Evolutionary conservation across 2,329 filamentous ascomycete genomes (phyloP), one percentile per base, ranked within the genome.

Genomic region (Diaporthe sp.): DNA sequence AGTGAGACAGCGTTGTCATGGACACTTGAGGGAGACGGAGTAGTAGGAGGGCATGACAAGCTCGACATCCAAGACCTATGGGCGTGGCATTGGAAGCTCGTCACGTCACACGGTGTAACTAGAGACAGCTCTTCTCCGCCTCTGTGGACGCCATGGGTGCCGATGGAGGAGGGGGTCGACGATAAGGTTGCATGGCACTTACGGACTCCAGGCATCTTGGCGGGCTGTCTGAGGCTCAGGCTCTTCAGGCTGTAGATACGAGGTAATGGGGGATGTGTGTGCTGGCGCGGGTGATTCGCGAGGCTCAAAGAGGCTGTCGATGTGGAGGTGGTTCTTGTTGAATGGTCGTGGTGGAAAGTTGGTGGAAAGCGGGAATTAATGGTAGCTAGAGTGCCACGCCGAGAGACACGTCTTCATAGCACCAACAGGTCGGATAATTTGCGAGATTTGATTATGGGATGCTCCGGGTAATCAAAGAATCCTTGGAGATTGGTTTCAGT

Each of bases 141-240:
- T 65, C 34, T 47, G 58, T 73, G 63, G 60, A 53, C 12, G 51
- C 22, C 51, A 53, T 44, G 68, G 44, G 61, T 60, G 63, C 67
- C 65, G 65, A 73, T 44, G 74, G 58, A 25, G 20, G n/a, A 34
- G 39, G 49, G 34, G 31, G 42, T 22, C 22, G 57, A 60, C 37
- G 37, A 55, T 42, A 39, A 20, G 31, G 49, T 76, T 72, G 49
- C 57, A 76, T 73, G 72, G 42, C 65, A 88, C 87, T 84, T 83
- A 90, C 88, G 88, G 82, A 90, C 85, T 79, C 88, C 88, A 82
- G 86, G 85, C 88, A 90, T 90, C 63, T 78, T 88, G 82, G 78
- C 80, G 80, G 80, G 76, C 51, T 51, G 7, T 60, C 12, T 55
- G 15, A 51, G 53, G 15, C 22, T 70, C 65, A 17, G n/a, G 31